Evolutionary conservation across 2,329 filamentous ascomycete species (phyloP).

Genomic region (Aureobasidium subglaciale): DNA sequence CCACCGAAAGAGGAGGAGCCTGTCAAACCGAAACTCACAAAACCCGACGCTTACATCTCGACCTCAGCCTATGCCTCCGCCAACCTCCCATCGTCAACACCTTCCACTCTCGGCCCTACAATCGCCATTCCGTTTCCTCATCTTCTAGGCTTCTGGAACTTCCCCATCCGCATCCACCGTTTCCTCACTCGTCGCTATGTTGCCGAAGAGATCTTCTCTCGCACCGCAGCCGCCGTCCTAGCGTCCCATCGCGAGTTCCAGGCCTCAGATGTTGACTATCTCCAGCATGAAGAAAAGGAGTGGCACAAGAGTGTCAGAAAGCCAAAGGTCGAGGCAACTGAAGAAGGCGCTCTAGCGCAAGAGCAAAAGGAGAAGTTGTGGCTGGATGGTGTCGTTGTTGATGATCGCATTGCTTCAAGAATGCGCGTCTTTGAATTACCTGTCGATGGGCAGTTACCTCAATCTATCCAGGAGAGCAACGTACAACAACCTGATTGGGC

Average conservation of each 20-base stretch:
- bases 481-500: not conserved
- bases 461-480: not conserved
- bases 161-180: slow-evolving; percentile 74
- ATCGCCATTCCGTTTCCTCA: slow-evolving; percentile 74
- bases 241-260: slow-evolving; percentile 50
- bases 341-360: slow-evolving; percentile 31
- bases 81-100: slow-evolving; percentile 57
- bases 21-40: slow-evolving; percentile 45
- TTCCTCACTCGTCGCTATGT: slow-evolving; percentile 78
- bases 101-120: slow-evolving; percentile 65
- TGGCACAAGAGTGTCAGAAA: slow-evolving; percentile 78
- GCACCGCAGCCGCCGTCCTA: slow-evolving; percentile 80
- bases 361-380: slow-evolving; percentile 46
- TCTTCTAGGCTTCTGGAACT: slow-evolving; percentile 86
- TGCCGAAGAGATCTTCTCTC: slow-evolving; percentile 80
- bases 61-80: slow-evolving; percentile 64
- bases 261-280: slow-evolving; percentile 52
- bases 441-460: slow-evolving; percentile 16
- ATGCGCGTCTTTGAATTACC: slow-evolving; percentile 74
- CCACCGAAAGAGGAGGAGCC: slow-evolving; percentile 33
- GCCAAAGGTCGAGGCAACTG: slow-evolving; percentile 31
- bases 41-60: slow-evolving; percentile 66
- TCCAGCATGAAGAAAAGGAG: slow-evolving; percentile 66
- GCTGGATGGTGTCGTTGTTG: slow-evolving; percentile 66
- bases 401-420: slow-evolving; percentile 64